Evolutionary conservation across 768 basidiomycete genomes (phyloP).

Genomic region (Pleurotus cornucopiae): DNA sequence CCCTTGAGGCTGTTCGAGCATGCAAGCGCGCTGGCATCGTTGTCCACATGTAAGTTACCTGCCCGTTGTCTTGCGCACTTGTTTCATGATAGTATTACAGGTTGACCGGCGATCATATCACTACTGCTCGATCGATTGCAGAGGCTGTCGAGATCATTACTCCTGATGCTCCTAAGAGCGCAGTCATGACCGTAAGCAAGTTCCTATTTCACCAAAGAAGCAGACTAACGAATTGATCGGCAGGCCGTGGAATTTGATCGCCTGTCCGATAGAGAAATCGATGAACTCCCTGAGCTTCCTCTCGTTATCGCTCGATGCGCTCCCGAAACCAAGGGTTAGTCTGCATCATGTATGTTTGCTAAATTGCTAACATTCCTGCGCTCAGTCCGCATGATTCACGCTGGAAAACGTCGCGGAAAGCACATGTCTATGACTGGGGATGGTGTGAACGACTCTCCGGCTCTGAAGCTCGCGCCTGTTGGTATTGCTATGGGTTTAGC

Average conservation of each 20-base stretch:
- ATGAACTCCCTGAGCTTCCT: slow-evolving; percentile 44
- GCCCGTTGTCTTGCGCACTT: neutral
- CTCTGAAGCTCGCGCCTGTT: slow-evolving; percentile 18
- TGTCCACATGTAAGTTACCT: slow-evolving; percentile 30
- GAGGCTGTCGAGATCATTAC: slow-evolving; percentile 41
- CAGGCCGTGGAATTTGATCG: slow-evolving; percentile 47
- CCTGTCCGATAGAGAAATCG: slow-evolving; percentile 47
- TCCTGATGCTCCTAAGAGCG: slow-evolving; percentile 32
- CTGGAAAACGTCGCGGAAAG: slow-evolving; percentile 49
- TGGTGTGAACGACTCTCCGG: slow-evolving; percentile 58
- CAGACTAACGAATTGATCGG: neutral
- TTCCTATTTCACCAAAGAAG: too few relatives aligned
- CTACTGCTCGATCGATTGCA: slow-evolving; percentile 50
- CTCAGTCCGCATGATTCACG: slow-evolving; percentile 50
- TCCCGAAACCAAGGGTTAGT: slow-evolving; percentile 43
- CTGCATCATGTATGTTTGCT: too few relatives aligned
- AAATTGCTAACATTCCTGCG: neutral
- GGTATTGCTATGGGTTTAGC: slow-evolving; percentile 24
- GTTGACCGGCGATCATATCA: slow-evolving; percentile 53
- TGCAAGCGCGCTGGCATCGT: slow-evolving; percentile 50
- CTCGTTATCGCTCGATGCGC: slow-evolving; percentile 58
- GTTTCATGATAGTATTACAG: slow-evolving; percentile 18
- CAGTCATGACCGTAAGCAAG: slow-evolving; percentile 30
- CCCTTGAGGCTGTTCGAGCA: slow-evolving; percentile 43
- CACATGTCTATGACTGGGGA: slow-evolving; percentile 54